A percentile compares a stretch with the other conserved stretches of the same genome.
Conservation (phyloP, 73 alveolate species). For the Urostyla sp. region DNA sequence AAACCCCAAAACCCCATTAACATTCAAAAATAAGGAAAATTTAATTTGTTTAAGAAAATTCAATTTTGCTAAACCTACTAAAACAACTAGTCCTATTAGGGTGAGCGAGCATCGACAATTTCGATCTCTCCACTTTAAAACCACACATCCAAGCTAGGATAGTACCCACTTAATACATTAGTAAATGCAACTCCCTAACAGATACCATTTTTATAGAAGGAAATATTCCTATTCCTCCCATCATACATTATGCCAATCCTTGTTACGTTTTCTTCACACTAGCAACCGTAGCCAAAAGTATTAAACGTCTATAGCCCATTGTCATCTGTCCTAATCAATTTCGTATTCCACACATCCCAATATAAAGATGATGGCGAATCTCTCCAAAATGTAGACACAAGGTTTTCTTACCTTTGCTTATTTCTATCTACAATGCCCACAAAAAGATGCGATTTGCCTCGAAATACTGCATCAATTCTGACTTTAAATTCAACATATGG, state of each 20-base stretch:
- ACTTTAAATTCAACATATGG: slow-evolving; percentile 86
- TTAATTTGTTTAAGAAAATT: too few relatives aligned
- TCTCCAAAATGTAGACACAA: slow-evolving; percentile 83
- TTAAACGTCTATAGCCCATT: slow-evolving; percentile 78
- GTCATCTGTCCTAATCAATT: slow-evolving; percentile 84
- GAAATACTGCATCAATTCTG: slow-evolving; percentile 71
- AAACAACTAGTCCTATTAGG: too few relatives aligned
- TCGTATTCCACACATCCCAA: slow-evolving; percentile 92
- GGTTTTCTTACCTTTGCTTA: slow-evolving; percentile 66
- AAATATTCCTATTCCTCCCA: slow-evolving; percentile 73
- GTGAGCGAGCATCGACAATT: slow-evolving; percentile 66
- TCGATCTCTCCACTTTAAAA: slow-evolving; percentile 79
- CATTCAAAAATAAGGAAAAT: too few relatives aligned
- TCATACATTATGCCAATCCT: slow-evolving; percentile 85
- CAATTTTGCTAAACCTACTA: too few relatives aligned
- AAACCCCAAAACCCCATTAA: too few relatives aligned
- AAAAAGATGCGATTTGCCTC: slow-evolving; percentile 79
- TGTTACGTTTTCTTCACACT: slow-evolving; percentile 83
- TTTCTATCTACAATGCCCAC: slow-evolving; percentile 85
- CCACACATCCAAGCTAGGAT: slow-evolving; percentile 88
- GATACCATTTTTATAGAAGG: slow-evolving; percentile 86
- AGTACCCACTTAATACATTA: slow-evolving; percentile 83
- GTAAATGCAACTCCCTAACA: slow-evolving; percentile 88
- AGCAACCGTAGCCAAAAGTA: slow-evolving; percentile 87
- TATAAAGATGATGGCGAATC: slow-evolving; percentile 84